phyloP scores from a whole-genome alignment of 805 yeast species.

The Jamesozyma piceae region DNA sequence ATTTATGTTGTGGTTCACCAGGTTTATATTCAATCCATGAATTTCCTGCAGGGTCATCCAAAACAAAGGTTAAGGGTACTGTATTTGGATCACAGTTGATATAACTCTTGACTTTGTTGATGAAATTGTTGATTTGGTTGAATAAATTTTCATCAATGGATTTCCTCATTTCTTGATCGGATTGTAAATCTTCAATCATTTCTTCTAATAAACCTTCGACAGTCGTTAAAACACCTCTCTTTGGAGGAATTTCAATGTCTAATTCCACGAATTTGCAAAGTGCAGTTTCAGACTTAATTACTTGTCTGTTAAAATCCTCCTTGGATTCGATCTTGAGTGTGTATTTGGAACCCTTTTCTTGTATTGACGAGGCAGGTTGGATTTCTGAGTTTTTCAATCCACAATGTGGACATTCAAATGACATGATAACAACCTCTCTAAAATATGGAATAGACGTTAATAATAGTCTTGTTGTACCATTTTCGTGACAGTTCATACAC shows the following conservation, averaged over 20 bases:
- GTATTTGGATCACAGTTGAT: slow-evolving; percentile 58
- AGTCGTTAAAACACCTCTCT: slow-evolving; percentile 85
- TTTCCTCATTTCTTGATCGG: slow-evolving; percentile 77
- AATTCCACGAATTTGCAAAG: slow-evolving; percentile 70
- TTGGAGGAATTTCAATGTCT: slow-evolving; percentile 91
- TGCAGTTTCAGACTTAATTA: slow-evolving; percentile 84
- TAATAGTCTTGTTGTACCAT: slow-evolving; percentile 74
- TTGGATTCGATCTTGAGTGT: slow-evolving; percentile 55
- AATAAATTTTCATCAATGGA: slow-evolving; percentile 63
- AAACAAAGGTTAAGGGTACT: slow-evolving; percentile 64
- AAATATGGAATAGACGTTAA: slow-evolving; percentile 87
- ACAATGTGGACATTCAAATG: slow-evolving; percentile 94
- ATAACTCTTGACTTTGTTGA: slow-evolving; percentile 48
- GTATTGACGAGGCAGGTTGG: slow-evolving; percentile 91
- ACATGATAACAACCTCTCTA: slow-evolving; percentile 85
- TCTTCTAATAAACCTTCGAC: slow-evolving; percentile 82
- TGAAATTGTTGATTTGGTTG: slow-evolving; percentile 64
- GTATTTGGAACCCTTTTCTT: slow-evolving; percentile 77
- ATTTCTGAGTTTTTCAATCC: slow-evolving; percentile 83
- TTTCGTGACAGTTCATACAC: slow-evolving; percentile 89
- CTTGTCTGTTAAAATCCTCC: slow-evolving; percentile 79
- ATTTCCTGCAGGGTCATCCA: slow-evolving; percentile 95
- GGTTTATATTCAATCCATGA: slow-evolving; percentile 91
- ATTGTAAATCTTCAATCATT: slow-evolving; percentile 68
- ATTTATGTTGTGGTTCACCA: slow-evolving; percentile 79